Evolutionary conservation across 164 flowering plant species (phyloP), one percentile per base, ranked within the genome.

Genomic region (Echeveria elegans): DNA sequence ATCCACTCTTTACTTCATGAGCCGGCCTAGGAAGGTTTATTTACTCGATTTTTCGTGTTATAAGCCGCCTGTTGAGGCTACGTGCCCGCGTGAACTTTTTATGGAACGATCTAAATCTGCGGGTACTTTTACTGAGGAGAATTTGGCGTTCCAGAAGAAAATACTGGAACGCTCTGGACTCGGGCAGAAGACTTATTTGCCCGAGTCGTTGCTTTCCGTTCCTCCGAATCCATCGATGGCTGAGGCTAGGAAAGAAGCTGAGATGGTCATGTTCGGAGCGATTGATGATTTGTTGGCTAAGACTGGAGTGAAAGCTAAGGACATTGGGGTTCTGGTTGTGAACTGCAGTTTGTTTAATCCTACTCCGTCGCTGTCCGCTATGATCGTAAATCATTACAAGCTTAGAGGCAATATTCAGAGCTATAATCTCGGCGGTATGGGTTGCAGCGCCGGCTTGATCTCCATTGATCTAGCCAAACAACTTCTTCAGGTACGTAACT

Each of bases 361-460:
- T 0, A 85, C 89, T 0, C 96, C 96, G 3, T 89, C 93, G 23
- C 79, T 86, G 1, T 80, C 91, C 0, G 86, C 92, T 32, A 86
- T 85, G 93, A 68, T 89, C 36, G 87, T 89, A 26, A 88, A 89
- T 63, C 85, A 79, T 31, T 89, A 89, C 77, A 89, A 89, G 82
- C 84, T 89, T 14, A 77, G 96, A 70, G 88, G 86, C 1, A 86
- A 87, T 70, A 68, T 89, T 21, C 38, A 76, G 76, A 88, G 87
- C 75, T 88, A 79, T 28, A 89, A 85, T 68, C 88, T 89, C 45
- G 89, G 93, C 68, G 96, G 96, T 1, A 89, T 89, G 96, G 96
- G 96, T 0, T 89, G 96, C 76, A 89, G 96, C 69, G 96, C 96
- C 52, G 97, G 97, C 0, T 75, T 90, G 26, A 85, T 90, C 29